phyloP scores from a whole-genome alignment of 2,329 filamentous ascomycete species.

The Aspergillus nomiae region DNA sequence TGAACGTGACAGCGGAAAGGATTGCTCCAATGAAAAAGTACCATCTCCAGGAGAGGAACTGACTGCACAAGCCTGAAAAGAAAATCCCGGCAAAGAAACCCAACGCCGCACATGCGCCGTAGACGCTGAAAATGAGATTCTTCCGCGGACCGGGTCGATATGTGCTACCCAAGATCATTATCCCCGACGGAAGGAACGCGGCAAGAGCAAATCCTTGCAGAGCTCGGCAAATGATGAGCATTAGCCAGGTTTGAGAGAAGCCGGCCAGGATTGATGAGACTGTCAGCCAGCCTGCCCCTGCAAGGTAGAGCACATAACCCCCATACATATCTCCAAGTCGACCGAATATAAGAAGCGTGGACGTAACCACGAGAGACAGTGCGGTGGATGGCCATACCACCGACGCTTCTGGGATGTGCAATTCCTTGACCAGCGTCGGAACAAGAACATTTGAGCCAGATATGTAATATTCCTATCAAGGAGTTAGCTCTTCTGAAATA shows the following conservation, averaged over 20 bases:
- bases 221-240: slow-evolving; percentile 74
- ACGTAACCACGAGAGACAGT: slow-evolving; percentile 53
- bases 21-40: slow-evolving; percentile 69
- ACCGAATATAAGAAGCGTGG: slow-evolving; percentile 57
- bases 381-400: slow-evolving; percentile 57
- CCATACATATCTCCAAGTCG: slow-evolving; percentile 63
- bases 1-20: slow-evolving; percentile 49
- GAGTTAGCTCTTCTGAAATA: neutral
- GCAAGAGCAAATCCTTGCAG: slow-evolving; percentile 74
- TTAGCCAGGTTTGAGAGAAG: slow-evolving; percentile 66
- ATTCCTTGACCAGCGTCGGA: slow-evolving; percentile 62
- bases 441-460: slow-evolving; percentile 73
- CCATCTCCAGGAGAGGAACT: slow-evolving; percentile 63
- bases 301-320: slow-evolving; percentile 64
- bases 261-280: slow-evolving; percentile 71
- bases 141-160: slow-evolving; percentile 71
- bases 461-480: slow-evolving; percentile 68
- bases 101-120: slow-evolving; percentile 55
- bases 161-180: slow-evolving; percentile 65
- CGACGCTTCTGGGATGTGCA: slow-evolving; percentile 68
- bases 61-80: slow-evolving; percentile 60
- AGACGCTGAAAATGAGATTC: slow-evolving; percentile 65
- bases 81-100: slow-evolving; percentile 62
- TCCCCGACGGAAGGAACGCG: slow-evolving; percentile 68
- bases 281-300: slow-evolving; percentile 64